Conservation (phyloP, 202 grass and related monocot genomes). For the Elaeis oleifera region DNA sequence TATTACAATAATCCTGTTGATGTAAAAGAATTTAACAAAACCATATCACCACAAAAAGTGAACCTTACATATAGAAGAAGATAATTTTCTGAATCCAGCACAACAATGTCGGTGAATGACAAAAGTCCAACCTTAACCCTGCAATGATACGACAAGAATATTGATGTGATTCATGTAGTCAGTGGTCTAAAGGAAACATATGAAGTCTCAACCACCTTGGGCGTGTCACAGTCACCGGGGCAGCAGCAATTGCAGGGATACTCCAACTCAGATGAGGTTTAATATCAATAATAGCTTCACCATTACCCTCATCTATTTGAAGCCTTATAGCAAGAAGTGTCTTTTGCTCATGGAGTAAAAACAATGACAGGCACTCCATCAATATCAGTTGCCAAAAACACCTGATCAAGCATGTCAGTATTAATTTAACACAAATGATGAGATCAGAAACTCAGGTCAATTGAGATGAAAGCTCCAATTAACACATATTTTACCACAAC, state of each 20-base stretch:
- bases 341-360: slow-evolving; percentile 75
- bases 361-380: slow-evolving; percentile 75
- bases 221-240: slow-evolving; percentile 66
- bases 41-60: slow-evolving; percentile 5
- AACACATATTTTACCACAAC: too few relatives aligned
- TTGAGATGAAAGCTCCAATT: too few relatives aligned
- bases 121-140: slow-evolving; percentile 62
- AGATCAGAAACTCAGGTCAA: too few relatives aligned
- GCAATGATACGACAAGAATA: slow-evolving; percentile 26
- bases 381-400: slow-evolving; percentile 88
- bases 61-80: slow-evolving; percentile 87
- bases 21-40: slow-evolving; percentile 8
- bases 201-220: slow-evolving; percentile 57
- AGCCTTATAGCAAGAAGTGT: slow-evolving; percentile 70
- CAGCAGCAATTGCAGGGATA: slow-evolving; percentile 77
- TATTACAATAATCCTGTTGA: too few relatives aligned
- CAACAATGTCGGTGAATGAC: slow-evolving; percentile 68
- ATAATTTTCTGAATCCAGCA: slow-evolving; percentile 61
- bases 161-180: slow-evolving; percentile 15
- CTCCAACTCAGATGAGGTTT: slow-evolving; percentile 76
- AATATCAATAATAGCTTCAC: slow-evolving; percentile 55
- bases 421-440: slow-evolving; percentile 22
- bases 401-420: slow-evolving; percentile 34
- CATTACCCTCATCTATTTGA: slow-evolving; percentile 48
- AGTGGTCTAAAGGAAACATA: slow-evolving; percentile 22